Conservation (phyloP, 192 early-diverging fungal species). For the Podochytrium sp. region DNA sequence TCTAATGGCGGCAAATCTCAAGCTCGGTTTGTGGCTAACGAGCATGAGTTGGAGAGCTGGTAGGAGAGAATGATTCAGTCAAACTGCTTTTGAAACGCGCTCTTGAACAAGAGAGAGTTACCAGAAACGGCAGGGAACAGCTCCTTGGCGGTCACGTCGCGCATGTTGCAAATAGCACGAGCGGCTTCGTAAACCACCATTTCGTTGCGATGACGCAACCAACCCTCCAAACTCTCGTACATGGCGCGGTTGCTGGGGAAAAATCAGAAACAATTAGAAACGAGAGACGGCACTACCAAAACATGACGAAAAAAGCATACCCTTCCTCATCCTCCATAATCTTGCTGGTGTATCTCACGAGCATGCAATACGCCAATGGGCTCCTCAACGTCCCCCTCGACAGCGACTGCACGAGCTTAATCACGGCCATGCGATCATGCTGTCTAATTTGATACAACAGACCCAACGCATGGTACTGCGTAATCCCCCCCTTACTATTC, state of each 20-base stretch:
- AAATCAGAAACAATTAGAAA: slow-evolving; percentile 6
- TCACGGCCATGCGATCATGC: slow-evolving; percentile 97
- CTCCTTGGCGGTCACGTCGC: slow-evolving; percentile 80
- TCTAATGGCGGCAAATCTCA: slow-evolving; percentile 96
- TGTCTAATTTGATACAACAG: slow-evolving; percentile 93
- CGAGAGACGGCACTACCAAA: slow-evolving; percentile 1
- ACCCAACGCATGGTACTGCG: slow-evolving; percentile 98
- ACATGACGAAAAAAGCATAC: slow-evolving; percentile 1
- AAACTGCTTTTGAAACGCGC: background rate
- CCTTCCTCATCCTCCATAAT: slow-evolving; percentile 64
- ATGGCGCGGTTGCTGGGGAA: slow-evolving; percentile 57
- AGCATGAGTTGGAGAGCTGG: slow-evolving; percentile 89
- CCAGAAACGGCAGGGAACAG: slow-evolving; percentile 91
- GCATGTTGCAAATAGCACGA: slow-evolving; percentile 91
- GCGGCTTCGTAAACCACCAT: slow-evolving; percentile 99
- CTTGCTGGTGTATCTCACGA: slow-evolving; percentile 90
- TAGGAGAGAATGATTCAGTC: background rate
- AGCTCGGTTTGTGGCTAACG: slow-evolving; percentile 87
- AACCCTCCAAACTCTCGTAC: slow-evolving; percentile 86
- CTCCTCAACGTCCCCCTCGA: slow-evolving; percentile 73
- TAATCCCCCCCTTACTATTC: slow-evolving; percentile 87
- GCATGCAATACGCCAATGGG: slow-evolving; percentile 87
- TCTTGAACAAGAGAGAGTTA: slow-evolving; percentile 35
- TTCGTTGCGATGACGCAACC: slow-evolving; percentile 92
- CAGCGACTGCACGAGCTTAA: slow-evolving; percentile 92